Base-by-base conservation (phyloP, 768 basidiomycete species). In the Suillus discolor region DNA sequence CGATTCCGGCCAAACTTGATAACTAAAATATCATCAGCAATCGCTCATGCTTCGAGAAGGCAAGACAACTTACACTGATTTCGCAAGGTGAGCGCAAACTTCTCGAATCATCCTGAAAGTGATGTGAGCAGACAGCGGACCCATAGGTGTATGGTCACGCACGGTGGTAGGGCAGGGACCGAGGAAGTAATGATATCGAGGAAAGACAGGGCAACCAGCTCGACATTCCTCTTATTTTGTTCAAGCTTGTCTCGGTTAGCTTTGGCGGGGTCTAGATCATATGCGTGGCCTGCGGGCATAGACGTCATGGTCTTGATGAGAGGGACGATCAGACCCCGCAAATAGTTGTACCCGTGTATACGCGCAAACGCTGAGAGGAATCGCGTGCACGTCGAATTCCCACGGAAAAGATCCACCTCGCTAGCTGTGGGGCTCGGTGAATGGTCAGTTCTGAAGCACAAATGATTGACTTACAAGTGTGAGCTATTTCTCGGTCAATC, bases 291-390 rank as follows among this genome's bases (percentile, higher is more conserved):
- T 8, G 86, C 73, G 2, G 94, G 92, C 77, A 92, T 84, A 6
- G 85, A 80, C 6, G 83, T 77, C 85, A 97, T 91, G 25, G 85
- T 86, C 68, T 89, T 85, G 68, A 97, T 83, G 38, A 97, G 81
- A 4, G 94, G 93, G 51, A 84, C 80, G 55, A 97, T 85, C 28
- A 96, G 82, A 54, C 84, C 86, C 23, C 95, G 85, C n/a, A 97
- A 81, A 75, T 97, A 97, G 65, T 89, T 89, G 75, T 97, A 97
- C 5, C 96, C 96, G 67, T 96, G 93, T n/a, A 91, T 87, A 72
- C 84, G 89, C 4, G 93, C 93, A 70, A 96, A 96, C 2, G 89
- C 87, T 7, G 93, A 93, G 54, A 97, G 79, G 65, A 98, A 89
- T 51, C 92, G 82, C n/a, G 92, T 92, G 70, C 90, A 94, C 1